phyloP scores from a whole-genome alignment of 345 rosid genomes.

The Leavenworthia alabamica region DNA sequence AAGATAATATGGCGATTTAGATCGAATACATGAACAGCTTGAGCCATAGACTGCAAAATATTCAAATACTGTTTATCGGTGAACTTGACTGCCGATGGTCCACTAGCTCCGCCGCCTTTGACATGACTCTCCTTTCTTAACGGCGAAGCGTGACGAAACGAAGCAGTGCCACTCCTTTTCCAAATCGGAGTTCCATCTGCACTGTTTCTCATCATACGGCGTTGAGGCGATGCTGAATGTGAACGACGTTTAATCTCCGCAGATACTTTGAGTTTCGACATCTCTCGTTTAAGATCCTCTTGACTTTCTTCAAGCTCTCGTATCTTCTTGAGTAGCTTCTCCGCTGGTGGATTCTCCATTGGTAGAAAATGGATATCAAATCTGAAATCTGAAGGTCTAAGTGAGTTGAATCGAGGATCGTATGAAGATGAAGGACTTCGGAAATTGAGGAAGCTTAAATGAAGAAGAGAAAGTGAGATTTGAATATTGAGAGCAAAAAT shows the following conservation, averaged over 20 bases:
- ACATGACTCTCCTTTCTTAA: constrained; percentile 60
- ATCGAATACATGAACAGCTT: constrained; percentile 83
- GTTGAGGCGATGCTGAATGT: constrained; percentile 76
- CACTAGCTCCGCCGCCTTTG: constrained; percentile 25
- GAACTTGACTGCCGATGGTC: constrained; percentile 59
- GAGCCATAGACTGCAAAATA: constrained; percentile 96
- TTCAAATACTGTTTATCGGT: constrained; percentile 78
- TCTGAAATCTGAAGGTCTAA: constrained; percentile 14
- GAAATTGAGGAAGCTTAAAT: background rate
- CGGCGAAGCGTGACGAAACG: constrained; percentile 81
- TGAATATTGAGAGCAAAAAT: background rate
- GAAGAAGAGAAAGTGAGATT: background rate
- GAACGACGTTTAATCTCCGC: constrained; percentile 52
- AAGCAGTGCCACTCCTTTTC: constrained; percentile 57
- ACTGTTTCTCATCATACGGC: constrained; percentile 37
- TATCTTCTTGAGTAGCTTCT: constrained; percentile 78
- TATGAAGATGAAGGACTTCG: background rate
- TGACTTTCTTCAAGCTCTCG: constrained; percentile 82
- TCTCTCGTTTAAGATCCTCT: constrained; percentile 65
- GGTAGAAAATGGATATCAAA: constrained; percentile 12
- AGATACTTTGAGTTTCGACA: constrained; percentile 51
- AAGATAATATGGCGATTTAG: constrained; percentile 55
- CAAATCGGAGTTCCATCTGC: constrained; percentile 30
- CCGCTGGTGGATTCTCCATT: constrained; percentile 70
- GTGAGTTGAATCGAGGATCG: constrained; percentile 9